These are phyloP conservation scores for Chrysophaeum taylorii DNA, from an alignment of 352 stramenopile species.

Conservation along the genomic window DNA sequence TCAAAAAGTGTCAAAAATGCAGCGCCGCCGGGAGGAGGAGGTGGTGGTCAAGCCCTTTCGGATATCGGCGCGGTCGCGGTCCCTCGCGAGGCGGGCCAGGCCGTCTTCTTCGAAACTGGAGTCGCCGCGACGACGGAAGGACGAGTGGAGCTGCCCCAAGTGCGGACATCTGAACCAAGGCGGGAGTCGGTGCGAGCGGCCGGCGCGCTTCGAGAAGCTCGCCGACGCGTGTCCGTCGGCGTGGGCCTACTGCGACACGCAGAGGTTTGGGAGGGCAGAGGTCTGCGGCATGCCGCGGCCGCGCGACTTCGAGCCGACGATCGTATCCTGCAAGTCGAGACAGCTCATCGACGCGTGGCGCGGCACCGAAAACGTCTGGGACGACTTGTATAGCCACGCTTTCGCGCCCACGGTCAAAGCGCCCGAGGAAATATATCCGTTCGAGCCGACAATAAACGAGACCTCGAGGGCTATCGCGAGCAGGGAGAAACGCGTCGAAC, in stretches of 20 bases:
- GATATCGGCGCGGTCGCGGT: not conserved
- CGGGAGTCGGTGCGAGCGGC: not conserved
- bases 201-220: not conserved
- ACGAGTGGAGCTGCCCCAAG: not conserved
- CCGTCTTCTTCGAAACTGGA: not conserved
- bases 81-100: not conserved
- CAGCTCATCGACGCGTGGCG: constrained; percentile 8
- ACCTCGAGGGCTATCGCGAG: not conserved
- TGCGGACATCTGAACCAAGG: not conserved
- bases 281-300: not conserved
- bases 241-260: not conserved
- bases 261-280: not conserved
- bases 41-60: not conserved
- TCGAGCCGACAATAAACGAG: not conserved
- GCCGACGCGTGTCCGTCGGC: not conserved
- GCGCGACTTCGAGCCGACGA: not conserved
- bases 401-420: not conserved
- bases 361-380: not conserved
- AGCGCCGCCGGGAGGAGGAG: too few relatives aligned
- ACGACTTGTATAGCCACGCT: not conserved
- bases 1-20: too few relatives aligned
- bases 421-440: not conserved
- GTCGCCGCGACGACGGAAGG: not conserved
- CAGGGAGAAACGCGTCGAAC: not conserved
- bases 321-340: not conserved